Base-by-base conservation (phyloP, 2,329 filamentous ascomycete species). In the Phialophora tarda region DNA sequence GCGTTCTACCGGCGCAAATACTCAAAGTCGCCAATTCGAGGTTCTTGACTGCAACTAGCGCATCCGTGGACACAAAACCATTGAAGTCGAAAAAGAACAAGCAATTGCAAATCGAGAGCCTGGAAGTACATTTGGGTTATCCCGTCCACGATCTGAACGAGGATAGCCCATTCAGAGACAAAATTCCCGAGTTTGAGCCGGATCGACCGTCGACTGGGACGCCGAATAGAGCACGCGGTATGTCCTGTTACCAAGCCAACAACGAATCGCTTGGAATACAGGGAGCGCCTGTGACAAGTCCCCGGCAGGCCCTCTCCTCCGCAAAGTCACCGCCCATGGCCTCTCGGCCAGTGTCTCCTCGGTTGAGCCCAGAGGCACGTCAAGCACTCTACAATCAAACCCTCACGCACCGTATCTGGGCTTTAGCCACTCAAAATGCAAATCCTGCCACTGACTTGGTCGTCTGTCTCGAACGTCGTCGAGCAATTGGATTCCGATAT, bases 361-460 rank as follows among this genome's bases (percentile, higher is more conserved):
- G 65, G 14, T 54, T 71, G 47, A 70, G 57, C 8, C 50, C 67
- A 6, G 64, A 72, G 50, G 67, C 71, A 23, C 69, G 70, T 21
- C 64, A 67, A 38, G 65, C 67, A 14, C 62, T 73, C 7, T 98
- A 96, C 77, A 93, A 98, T 75, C 87, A 85, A 62, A 88, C 93
- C 2, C 85, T 99, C 14, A 98, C 95, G 0, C 91, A 96, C 73
- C 89, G 91, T 11, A 98, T 97, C 71, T 99, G 95, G 95, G 90
- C 94, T 66, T 84, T 96, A 21, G 93, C 95, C 1, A 98, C 94
- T 0, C 90, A 89, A 0, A 91, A 93, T 58, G 93, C 93, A 1
- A 98, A 99, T 75, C 95, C 95, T 0, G 94, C 95, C 0, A 92
- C 96, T 0, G 95, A 99, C 77, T 81, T 99, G 21, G 83, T 99